Evolutionary conservation across 2,329 filamentous ascomycete species (phyloP).

Genomic region (Phyllosticta citriasiana): DNA sequence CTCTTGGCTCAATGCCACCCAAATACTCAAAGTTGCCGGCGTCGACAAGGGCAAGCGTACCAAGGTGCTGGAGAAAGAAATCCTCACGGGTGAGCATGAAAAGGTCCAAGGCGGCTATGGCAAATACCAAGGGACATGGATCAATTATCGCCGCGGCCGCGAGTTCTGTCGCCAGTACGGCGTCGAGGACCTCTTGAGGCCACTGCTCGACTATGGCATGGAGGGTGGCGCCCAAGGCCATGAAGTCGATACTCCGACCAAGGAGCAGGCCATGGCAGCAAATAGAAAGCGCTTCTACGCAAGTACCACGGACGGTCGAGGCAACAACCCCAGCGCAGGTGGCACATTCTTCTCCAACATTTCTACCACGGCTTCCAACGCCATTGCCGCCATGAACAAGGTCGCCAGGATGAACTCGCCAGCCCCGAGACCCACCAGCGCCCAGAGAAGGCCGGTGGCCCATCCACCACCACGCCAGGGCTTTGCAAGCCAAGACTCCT

Average conservation of each 20-base stretch:
- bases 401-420: conserved; percentile 81
- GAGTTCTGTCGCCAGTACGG: conserved; percentile 77
- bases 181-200: conserved; percentile 66
- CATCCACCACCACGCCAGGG: conserved; percentile 63
- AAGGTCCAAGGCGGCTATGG: conserved; percentile 98
- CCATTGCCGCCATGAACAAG: conserved; percentile 93
- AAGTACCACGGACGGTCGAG: conserved; percentile 56
- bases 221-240: conserved; percentile 61
- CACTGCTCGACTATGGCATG: conserved; percentile 65
- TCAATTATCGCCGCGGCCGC: conserved; percentile 81
- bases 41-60: conserved; percentile 97
- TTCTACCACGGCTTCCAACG: conserved; percentile 82
- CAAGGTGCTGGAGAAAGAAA: conserved; percentile 96
- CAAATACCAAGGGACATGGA: conserved; percentile 99
- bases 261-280: conserved; percentile 97
- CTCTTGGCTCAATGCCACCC: conserved; percentile 95
- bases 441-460: conserved; percentile 58
- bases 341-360: conserved; percentile 98
- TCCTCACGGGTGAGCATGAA: conserved; percentile 90
- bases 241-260: conserved; percentile 87
- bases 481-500: conserved; percentile 53
- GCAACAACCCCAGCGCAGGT: conserved; percentile 51
- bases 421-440: conserved; percentile 52
- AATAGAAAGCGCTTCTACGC: conserved; percentile 84
- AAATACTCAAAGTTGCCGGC: conserved; percentile 94